Evolutionary conservation across 768 basidiomycete species (phyloP).

Genomic region (Mycena filopes): DNA sequence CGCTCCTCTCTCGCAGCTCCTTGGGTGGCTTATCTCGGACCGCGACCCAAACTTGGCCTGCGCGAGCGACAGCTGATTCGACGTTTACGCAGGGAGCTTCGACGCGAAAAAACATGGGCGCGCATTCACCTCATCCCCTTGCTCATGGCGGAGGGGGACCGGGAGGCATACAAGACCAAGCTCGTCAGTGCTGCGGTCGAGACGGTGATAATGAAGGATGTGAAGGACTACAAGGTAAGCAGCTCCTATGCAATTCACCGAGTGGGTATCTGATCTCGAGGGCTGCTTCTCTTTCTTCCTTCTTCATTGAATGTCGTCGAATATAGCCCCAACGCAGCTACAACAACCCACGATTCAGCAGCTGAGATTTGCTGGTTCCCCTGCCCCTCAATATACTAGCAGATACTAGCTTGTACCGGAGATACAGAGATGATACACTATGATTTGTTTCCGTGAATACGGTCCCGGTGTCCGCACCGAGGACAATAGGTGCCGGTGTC

Average conservation of each 20-base stretch:
- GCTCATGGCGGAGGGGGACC: slow-evolving; percentile 92
- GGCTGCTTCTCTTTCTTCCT: slow-evolving; percentile 22
- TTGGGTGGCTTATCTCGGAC: slow-evolving; percentile 46
- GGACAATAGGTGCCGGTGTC: slow-evolving; percentile 27
- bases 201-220: slow-evolving; percentile 94
- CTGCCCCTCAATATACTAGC: neutral
- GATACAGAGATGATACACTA: neutral
- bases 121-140: slow-evolving; percentile 94
- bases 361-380: neutral
- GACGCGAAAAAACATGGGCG: slow-evolving; percentile 94
- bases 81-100: slow-evolving; percentile 77
- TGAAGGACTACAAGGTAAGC: slow-evolving; percentile 93
- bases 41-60: slow-evolving; percentile 48
- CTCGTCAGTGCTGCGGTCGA: slow-evolving; percentile 84
- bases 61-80: slow-evolving; percentile 54
- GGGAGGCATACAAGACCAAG: slow-evolving; percentile 85
- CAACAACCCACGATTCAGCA: slow-evolving; percentile 77
- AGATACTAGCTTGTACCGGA: slow-evolving; percentile 2
- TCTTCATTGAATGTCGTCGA: slow-evolving; percentile 24
- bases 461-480: neutral
- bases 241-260: slow-evolving; percentile 27
- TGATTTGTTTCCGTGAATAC: neutral
- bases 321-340: slow-evolving; percentile 74
- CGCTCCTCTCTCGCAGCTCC: slow-evolving; percentile 54
- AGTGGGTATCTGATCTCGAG: slow-evolving; percentile 30